A percentile compares a stretch with the other conserved stretches of the same genome.
Conservation (phyloP, 495 filamentous ascomycete species). For the Cercophora sp. region DNA sequence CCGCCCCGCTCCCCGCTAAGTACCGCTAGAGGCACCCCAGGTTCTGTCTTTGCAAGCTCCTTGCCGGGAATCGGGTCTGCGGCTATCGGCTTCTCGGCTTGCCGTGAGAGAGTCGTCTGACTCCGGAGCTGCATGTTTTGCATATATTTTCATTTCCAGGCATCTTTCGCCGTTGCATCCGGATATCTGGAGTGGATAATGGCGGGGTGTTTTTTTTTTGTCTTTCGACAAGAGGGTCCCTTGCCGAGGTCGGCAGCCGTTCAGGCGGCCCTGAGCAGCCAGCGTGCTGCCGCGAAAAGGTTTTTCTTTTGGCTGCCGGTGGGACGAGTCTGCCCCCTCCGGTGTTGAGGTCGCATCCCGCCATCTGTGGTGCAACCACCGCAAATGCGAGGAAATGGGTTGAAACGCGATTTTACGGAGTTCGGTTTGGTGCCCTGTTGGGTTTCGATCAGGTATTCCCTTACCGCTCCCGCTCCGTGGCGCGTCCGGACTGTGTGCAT, state of each 20-base stretch:
- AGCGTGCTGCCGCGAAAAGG: too few species aligned
- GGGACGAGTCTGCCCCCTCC: too few species aligned
- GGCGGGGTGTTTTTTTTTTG: neutral
- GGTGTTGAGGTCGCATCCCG: neutral
- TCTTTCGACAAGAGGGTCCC: neutral
- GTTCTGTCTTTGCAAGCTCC: too few species aligned
- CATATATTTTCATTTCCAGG: constrained; percentile 8
- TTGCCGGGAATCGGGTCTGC: neutral
- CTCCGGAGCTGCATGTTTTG: constrained; percentile 7
- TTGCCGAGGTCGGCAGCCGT: constrained; percentile 12
- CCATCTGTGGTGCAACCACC: constrained; percentile 8
- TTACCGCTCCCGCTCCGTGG: neutral
- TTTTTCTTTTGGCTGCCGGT: too few species aligned
- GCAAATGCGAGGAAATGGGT: neutral
- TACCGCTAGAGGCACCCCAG: too few species aligned
- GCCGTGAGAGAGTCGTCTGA: neutral
- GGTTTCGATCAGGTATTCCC: constrained; percentile 2
- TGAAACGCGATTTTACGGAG: constrained; percentile 5
- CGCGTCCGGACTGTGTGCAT: too few species aligned
- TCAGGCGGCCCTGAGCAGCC: constrained; percentile 2
- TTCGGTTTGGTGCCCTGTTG: constrained; percentile 8
- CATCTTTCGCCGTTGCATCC: constrained; percentile 2
- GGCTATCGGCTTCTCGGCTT: neutral
- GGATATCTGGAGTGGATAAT: neutral
- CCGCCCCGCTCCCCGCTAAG: too few species aligned